phyloP scores from a whole-genome alignment of 441 rosid species.

The Rhodomyrtus psidioides region DNA sequence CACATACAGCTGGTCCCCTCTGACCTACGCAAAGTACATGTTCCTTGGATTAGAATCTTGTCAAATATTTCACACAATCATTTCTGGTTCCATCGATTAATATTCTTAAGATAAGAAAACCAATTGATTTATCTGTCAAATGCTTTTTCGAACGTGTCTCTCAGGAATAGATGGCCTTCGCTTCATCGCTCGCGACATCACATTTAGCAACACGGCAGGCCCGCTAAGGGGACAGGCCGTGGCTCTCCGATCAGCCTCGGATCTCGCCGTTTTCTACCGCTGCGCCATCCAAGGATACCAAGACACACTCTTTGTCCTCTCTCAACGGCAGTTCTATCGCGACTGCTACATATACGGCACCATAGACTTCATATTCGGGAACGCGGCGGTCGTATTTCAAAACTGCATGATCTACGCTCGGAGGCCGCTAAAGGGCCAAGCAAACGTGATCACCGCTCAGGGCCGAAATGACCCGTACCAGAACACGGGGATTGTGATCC shows the following conservation, averaged over 20 bases:
- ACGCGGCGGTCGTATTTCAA: conserved; percentile 12
- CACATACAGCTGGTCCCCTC: not conserved
- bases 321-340: conserved; percentile 8
- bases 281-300: conserved; percentile 13
- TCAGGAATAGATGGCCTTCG: conserved; percentile 12
- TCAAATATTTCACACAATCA: not conserved
- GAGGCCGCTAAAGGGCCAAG: conserved; percentile 9
- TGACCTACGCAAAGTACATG: not conserved
- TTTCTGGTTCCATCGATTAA: not conserved
- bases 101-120: not conserved
- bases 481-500: conserved; percentile 12
- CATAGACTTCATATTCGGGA: conserved; percentile 13
- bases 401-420: conserved; percentile 6
- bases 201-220: conserved; percentile 9
- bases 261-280: conserved; percentile 9
- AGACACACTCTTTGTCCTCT: conserved; percentile 13
- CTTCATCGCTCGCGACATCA: conserved; percentile 10
- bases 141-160: not conserved
- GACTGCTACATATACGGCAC: conserved; percentile 11
- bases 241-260: conserved; percentile 11
- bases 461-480: conserved; percentile 12
- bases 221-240: conserved; percentile 10
- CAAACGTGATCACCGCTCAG: conserved; percentile 9
- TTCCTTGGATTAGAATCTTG: not conserved
- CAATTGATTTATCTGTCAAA: not conserved